These are phyloP conservation scores for Ogataea degrootiae DNA, from an alignment of 805 yeast species.

Conservation along the genomic window DNA sequence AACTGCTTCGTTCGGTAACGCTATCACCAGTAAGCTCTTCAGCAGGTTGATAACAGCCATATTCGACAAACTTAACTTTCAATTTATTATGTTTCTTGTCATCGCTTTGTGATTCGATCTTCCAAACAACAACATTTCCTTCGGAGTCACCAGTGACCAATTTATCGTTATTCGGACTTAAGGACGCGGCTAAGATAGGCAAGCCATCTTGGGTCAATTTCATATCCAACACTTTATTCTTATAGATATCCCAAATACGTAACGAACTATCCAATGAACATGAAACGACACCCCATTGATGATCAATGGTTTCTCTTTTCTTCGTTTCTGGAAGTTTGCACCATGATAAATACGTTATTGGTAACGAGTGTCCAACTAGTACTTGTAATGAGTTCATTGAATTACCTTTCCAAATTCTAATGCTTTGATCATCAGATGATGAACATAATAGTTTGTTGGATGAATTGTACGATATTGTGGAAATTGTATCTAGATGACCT, in stretches of 20 bases:
- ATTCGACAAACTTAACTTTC: not conserved
- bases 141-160: conserved; percentile 64
- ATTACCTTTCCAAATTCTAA: conserved; percentile 73
- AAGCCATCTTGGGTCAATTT: conserved; percentile 39
- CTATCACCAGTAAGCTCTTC: conserved; percentile 4
- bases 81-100: conserved; percentile 9
- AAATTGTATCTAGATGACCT: conserved; percentile 64
- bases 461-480: conserved; percentile 50
- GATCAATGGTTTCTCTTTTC: conserved; percentile 8
- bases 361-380: conserved; percentile 51
- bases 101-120: conserved; percentile 21
- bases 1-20: conserved; percentile 2
- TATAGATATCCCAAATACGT: conserved; percentile 58
- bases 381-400: conserved; percentile 48
- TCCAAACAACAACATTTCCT: conserved; percentile 55
- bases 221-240: conserved; percentile 35
- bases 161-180: conserved; percentile 45
- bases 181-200: conserved; percentile 49
- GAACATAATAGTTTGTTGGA: conserved; percentile 56
- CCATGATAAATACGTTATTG: conserved; percentile 58
- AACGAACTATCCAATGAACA: conserved; percentile 69
- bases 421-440: conserved; percentile 69
- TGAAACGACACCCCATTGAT: conserved; percentile 35
- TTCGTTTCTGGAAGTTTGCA: conserved; percentile 21
- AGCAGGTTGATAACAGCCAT: conserved; percentile 22